Conservation (phyloP, 2,329 filamentous ascomycete species). For the Diaporthe sp. region DNA sequence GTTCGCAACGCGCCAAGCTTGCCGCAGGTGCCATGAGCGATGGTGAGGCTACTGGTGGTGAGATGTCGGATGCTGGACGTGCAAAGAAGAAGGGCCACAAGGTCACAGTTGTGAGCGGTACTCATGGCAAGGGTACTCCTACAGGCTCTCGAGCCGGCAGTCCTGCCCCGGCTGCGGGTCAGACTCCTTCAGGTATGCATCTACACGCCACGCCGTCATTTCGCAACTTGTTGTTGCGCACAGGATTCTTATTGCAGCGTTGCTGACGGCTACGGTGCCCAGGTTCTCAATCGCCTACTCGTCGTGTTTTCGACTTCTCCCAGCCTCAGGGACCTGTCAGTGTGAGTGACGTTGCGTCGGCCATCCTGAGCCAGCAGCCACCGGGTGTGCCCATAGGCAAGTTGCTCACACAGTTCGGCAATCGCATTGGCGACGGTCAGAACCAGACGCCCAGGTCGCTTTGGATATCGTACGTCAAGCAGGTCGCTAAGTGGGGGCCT, state of each 20-base stretch:
- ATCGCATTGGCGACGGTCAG: conserved; percentile 65
- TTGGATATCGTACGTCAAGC: conserved; percentile 73
- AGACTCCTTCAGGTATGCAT: conserved; percentile 53
- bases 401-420: conserved; percentile 68
- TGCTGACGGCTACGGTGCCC: neutral
- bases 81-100: conserved; percentile 72
- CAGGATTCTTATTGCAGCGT: neutral
- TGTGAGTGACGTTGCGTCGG: conserved; percentile 67
- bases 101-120: conserved; percentile 53
- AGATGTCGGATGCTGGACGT: conserved; percentile 72
- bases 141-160: conserved; percentile 74
- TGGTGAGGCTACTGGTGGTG: conserved; percentile 78
- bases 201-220: neutral
- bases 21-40: conserved; percentile 77
- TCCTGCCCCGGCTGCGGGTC: conserved; percentile 58
- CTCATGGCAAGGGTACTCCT: conserved; percentile 65
- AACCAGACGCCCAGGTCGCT: conserved; percentile 66
- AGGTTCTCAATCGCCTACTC: conserved; percentile 40
- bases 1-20: conserved; percentile 58
- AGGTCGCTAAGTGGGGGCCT: conserved; percentile 65
- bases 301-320: conserved; percentile 33
- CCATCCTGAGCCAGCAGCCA: conserved; percentile 60
- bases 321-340: conserved; percentile 54
- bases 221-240: neutral
- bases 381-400: conserved; percentile 68